A percentile compares a stretch with the other conserved stretches of the same genome.
Conservation (phyloP, 768 basidiomycete species). For the Russula sp. region DNA sequence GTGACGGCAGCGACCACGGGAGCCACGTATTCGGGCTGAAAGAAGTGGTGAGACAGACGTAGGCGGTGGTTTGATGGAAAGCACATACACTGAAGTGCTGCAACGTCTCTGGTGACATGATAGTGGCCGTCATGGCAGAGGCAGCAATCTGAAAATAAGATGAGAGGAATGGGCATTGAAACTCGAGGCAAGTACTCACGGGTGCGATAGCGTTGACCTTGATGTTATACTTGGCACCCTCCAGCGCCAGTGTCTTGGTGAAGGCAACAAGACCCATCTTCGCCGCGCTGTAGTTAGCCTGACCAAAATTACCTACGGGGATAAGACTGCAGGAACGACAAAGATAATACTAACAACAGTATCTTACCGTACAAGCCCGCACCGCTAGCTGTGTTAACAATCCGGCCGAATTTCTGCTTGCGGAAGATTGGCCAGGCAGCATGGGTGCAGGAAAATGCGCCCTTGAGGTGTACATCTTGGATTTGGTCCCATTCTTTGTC, state of each 20-base stretch:
- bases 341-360: background rate
- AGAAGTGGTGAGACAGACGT: background rate
- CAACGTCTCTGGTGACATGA: constrained; percentile 92
- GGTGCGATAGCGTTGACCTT: constrained; percentile 84
- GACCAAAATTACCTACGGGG: constrained; percentile 79
- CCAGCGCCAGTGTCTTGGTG: constrained; percentile 86
- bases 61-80: background rate
- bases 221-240: constrained; percentile 90
- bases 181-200: constrained; percentile 37
- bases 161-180: background rate
- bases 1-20: constrained; percentile 86
- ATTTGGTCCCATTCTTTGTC: constrained; percentile 92
- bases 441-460: constrained; percentile 86
- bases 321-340: background rate
- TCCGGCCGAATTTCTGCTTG: constrained; percentile 88
- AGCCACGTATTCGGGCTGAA: constrained; percentile 82
- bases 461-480: constrained; percentile 86
- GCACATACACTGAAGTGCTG: constrained; percentile 63
- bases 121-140: constrained; percentile 90
- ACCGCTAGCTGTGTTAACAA: constrained; percentile 92
- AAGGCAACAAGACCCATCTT: constrained; percentile 95
- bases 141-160: constrained; percentile 66
- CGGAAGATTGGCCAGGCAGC: constrained; percentile 96
- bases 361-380: constrained; percentile 80
- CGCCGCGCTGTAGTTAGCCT: constrained; percentile 95